Evolutionary conservation across 192 early-diverging fungal genomes (phyloP).

Genomic region (Rhizophagus prolifer): DNA sequence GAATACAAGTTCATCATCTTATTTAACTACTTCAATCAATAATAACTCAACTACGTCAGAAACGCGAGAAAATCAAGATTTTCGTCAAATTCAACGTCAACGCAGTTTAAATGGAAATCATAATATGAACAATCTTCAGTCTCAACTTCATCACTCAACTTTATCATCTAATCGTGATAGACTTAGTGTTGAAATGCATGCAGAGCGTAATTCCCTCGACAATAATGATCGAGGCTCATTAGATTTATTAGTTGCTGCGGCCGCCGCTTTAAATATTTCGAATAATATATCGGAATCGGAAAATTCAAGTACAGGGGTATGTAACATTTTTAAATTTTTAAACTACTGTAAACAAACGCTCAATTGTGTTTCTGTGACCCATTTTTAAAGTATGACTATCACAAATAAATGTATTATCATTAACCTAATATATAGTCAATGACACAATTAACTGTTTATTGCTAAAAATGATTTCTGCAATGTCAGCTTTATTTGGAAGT

Average conservation of each 20-base stretch:
- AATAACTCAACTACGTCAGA: background rate
- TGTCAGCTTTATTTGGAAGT: background rate
- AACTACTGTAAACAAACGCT: background rate
- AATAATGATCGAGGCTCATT: background rate
- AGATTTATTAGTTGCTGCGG: slow-evolving; percentile 5
- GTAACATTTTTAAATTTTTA: background rate
- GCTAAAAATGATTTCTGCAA: too few species aligned
- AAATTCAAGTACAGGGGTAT: slow-evolving; percentile 2
- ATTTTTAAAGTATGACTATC: background rate
- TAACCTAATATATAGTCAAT: too few species aligned
- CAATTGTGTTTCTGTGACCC: background rate
- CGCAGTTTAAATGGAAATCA: background rate
- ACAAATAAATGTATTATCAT: too few species aligned
- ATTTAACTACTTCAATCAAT: background rate
- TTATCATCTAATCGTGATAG: slow-evolving; percentile 11
- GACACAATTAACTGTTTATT: too few species aligned
- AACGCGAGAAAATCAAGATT: background rate
- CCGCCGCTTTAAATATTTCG: background rate
- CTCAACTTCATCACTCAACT: background rate
- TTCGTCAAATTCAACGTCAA: slow-evolving; percentile 4
- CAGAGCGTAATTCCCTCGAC: background rate
- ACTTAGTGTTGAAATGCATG: background rate
- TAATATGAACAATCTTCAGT: background rate
- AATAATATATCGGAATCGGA: background rate
- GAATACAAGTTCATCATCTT: background rate